These are phyloP conservation scores for Populus tremula DNA, from an alignment of 345 rosid genomes.

Conservation along the genomic window DNA sequence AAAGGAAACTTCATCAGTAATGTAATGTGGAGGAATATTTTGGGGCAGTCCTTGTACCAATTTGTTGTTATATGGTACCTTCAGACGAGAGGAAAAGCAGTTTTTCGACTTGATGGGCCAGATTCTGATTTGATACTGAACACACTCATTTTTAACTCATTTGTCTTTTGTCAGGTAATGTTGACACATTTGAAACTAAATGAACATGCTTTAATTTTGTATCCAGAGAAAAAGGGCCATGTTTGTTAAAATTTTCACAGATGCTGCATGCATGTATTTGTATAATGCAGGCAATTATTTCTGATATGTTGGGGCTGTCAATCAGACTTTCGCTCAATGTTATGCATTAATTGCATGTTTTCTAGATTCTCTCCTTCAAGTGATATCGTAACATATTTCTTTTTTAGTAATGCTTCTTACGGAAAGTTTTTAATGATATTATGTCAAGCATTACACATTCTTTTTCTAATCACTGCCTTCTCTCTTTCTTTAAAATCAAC, in stretches of 20 bases:
- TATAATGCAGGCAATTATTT: background rate
- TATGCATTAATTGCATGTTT: background rate
- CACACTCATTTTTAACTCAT: slow-evolving; percentile 28
- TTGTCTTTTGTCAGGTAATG: slow-evolving; percentile 56
- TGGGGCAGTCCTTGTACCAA: slow-evolving; percentile 78
- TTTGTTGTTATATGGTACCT: slow-evolving; percentile 35
- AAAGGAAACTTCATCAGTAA: slow-evolving; percentile 71
- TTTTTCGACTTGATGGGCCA: slow-evolving; percentile 29
- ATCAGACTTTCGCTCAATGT: background rate
- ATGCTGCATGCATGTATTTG: background rate
- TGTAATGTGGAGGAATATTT: slow-evolving; percentile 95
- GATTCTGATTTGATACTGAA: slow-evolving; percentile 59
- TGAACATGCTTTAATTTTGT: background rate
- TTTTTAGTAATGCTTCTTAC: too few relatives aligned
- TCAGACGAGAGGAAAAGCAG: slow-evolving; percentile 28
- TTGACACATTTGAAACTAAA: slow-evolving; percentile 3
- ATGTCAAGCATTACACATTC: too few relatives aligned
- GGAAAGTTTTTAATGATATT: too few relatives aligned
- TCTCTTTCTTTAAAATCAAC: too few relatives aligned
- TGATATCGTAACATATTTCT: too few relatives aligned
- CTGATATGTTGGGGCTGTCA: background rate
- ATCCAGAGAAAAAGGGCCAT: background rate
- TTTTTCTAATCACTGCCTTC: too few relatives aligned
- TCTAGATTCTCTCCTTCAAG: too few relatives aligned
- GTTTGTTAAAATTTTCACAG: background rate